Base-by-base conservation (phyloP, 331 rosid species). In the Pyracantha coccinea region DNA sequence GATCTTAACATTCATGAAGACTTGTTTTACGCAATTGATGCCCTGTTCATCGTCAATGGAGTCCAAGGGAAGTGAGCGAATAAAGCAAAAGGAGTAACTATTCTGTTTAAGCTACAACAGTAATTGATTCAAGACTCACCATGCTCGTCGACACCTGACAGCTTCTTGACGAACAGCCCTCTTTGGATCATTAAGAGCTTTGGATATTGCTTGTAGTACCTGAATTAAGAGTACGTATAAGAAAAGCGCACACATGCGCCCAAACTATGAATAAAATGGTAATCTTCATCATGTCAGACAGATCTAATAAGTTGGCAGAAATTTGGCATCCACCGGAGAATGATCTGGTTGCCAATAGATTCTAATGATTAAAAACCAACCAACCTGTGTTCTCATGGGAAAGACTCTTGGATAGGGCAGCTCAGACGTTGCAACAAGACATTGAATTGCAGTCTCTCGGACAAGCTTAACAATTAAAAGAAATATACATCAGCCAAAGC, bases 81-180 rank as follows among this genome's bases (percentile, higher is more conserved):
- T 57, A 58, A 27, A 71, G 4, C 16, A 12, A 1, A 45, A 50
- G 33, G 3, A 14, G 31, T 10, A 20, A 38, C 16, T 25, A 32
- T 8, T 67, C 44, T 6, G 6, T 44, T 74, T 10, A 7, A 33
- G 52, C 10, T 60, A 69, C 2, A 1, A 32, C 12, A 11, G 16
- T 65, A 29, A 10, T 8, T 31, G 15, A 50, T 33, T 21, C 6
- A 6, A 70, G 31, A 83, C 89, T 71, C 58, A 92, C 99, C 99
- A 95, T 71, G 99, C 93, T 81, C 84, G 96, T 55, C 85, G 89
- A 76, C 97, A 92, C 83, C 86, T 86, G 60, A 87, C 92, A 79
- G 97, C 97, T 88, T 95, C 99, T 72, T 50, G 83, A 44, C 99
- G 99, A 85, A 95, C 96, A 66, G 75, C 75, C 72, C 99, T 92